Evolutionary conservation across 2,329 filamentous ascomycete species (phyloP).

Genomic region (Beauveria sp.): DNA sequence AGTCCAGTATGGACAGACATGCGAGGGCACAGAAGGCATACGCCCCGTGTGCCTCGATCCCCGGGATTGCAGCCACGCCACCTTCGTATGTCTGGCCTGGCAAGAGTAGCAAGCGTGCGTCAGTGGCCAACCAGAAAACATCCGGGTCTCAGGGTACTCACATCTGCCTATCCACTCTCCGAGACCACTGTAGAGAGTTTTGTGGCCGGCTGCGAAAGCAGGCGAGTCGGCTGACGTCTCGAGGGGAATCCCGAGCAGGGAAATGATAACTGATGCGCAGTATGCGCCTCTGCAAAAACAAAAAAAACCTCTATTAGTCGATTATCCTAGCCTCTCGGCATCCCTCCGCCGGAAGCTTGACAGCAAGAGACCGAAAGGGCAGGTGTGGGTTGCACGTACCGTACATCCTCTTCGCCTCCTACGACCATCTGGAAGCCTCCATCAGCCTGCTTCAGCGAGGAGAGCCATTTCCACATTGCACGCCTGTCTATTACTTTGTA

Average conservation of each 20-base stretch:
- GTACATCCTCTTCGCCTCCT: constrained; percentile 86
- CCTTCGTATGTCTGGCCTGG: constrained; percentile 89
- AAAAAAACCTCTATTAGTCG: constrained; percentile 13
- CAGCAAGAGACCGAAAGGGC: not conserved
- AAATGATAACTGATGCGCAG: constrained; percentile 79
- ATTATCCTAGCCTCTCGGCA: not conserved
- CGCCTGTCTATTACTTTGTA: constrained; percentile 73
- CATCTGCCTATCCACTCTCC: constrained; percentile 75
- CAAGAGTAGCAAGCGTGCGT: not conserved
- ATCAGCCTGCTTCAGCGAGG: constrained; percentile 73
- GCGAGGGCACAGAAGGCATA: constrained; percentile 94
- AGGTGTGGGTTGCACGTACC: constrained; percentile 41
- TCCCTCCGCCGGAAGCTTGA: not conserved
- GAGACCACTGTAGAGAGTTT: constrained; percentile 62
- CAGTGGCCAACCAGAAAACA: not conserved
- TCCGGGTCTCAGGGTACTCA: constrained; percentile 35
- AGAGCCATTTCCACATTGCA: constrained; percentile 87
- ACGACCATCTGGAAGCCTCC: constrained; percentile 85
- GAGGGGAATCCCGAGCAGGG: constrained; percentile 74
- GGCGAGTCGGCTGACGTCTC: constrained; percentile 67
- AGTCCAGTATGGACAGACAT: constrained; percentile 77
- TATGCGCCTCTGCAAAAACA: constrained; percentile 65
- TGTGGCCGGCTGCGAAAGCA: constrained; percentile 53
- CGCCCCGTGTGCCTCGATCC: constrained; percentile 87
- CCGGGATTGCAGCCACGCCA: constrained; percentile 78